Evolutionary conservation across 2,329 filamentous ascomycete species (phyloP).

Genomic region (Aureobasidium zeae): DNA sequence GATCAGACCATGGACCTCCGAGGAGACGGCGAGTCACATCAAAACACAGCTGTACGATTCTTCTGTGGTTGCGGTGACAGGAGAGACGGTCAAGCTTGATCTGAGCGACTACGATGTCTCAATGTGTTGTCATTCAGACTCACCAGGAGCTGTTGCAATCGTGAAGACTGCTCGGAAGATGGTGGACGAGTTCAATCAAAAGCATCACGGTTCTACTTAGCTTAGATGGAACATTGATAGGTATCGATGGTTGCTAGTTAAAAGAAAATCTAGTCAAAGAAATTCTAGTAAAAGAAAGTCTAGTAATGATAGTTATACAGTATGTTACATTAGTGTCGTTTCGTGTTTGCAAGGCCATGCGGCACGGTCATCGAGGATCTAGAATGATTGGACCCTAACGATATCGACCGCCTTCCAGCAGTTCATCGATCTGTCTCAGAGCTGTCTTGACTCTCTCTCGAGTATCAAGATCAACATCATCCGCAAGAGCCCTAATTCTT

Average conservation of each 20-base stretch:
- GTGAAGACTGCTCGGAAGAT: conserved; percentile 35
- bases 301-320: not conserved
- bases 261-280: too few species aligned
- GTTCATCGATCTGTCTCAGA: conserved; percentile 54
- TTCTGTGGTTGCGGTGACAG: conserved; percentile 34
- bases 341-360: conserved; percentile 1
- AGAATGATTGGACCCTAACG: too few species aligned
- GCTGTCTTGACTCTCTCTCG: conserved; percentile 76
- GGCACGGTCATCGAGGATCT: too few species aligned
- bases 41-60: conserved; percentile 33
- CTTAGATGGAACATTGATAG: too few species aligned
- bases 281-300: too few species aligned
- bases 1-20: conserved; percentile 33
- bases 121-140: conserved; percentile 38
- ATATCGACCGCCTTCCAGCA: conserved; percentile 19
- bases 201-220: conserved; percentile 3
- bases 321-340: not conserved
- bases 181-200: conserved; percentile 33
- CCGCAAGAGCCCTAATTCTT: conserved; percentile 24
- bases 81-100: conserved; percentile 34
- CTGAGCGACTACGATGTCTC: conserved; percentile 35
- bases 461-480: conserved; percentile 70
- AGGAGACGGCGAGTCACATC: conserved; percentile 35
- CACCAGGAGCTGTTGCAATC: conserved; percentile 36
- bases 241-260: too few species aligned